These are phyloP conservation scores for Syzygium oleosum DNA, from an alignment of 345 rosid species.

Conservation along the genomic window DNA sequence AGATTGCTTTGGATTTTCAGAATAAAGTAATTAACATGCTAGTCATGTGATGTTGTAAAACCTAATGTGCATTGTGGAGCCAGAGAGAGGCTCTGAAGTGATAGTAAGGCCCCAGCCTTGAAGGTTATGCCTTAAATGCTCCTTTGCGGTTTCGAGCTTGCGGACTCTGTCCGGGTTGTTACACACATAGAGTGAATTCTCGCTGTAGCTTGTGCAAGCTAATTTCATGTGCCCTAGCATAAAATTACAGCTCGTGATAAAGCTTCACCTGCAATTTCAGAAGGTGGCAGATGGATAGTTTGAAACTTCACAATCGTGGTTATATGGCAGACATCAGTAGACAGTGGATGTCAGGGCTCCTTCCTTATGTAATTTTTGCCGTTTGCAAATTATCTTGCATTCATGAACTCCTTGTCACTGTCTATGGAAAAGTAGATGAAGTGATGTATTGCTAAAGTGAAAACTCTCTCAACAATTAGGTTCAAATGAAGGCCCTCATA, in stretches of 20 bases:
- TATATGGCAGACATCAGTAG: neutral
- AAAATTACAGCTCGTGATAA: neutral
- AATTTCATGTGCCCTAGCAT: neutral
- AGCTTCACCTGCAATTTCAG: neutral
- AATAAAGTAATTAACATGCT: neutral
- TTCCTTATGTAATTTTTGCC: neutral
- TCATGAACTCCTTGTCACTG: neutral
- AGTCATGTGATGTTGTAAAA: neutral
- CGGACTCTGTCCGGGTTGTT: neutral
- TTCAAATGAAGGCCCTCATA: constrained; percentile 73
- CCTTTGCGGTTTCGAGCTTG: neutral
- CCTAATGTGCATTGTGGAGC: neutral
- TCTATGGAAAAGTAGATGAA: neutral
- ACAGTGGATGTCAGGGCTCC: neutral
- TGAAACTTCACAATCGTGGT: neutral
- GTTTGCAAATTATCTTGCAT: neutral
- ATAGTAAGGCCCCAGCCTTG: neutral
- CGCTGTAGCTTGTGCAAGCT: neutral
- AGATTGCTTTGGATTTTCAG: neutral
- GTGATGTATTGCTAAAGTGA: neutral
- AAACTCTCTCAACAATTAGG: constrained; percentile 28
- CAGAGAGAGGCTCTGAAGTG: neutral
- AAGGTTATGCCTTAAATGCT: neutral
- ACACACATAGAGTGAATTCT: neutral
- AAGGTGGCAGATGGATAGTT: neutral